Evolutionary conservation across 805 yeast species (phyloP), one percentile per base, ranked within the genome.

Genomic region (Starmerella scarabaei): DNA sequence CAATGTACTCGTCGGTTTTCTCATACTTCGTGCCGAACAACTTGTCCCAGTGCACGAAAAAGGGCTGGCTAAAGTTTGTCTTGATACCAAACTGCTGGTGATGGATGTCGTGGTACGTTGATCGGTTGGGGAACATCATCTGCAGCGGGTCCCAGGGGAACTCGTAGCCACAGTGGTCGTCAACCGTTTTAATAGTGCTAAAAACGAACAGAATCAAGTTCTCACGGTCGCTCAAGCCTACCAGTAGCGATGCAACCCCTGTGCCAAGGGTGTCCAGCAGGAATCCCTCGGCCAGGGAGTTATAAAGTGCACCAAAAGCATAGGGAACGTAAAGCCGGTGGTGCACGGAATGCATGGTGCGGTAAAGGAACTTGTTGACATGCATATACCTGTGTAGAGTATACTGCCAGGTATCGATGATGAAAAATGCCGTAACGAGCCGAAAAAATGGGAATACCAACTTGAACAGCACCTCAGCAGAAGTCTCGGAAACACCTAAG

Each of bases 91-190:
- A 91, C 53, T 74, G 75, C 67, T 91, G 98, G 62, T 91, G 98
- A 59, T 91, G 98, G 52, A 91, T 86, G 62, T 91, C 98, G 56
- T 91, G 98, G 60, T 85, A 91, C 24, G 85, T 80, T 12, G 97
- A 80, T 57, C 91, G 85, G 64, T 91, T 91, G 48, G 96, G 97
- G 72, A 91, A 91, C 18, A 88, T 41, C 32, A 75, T 57, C 66
- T 91, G 98, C 69, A 91, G 80, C 18, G 86, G 75, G 60, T 91
- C 98, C 59, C 66, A 80, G 14, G 97, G 97, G 41, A 91, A 66
- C 21, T 86, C 75, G 60, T 88, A 91, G n/a, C 98, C 98, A 61
- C 97, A 91, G 62, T 91, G 98, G 60, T 91, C 98, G 59, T 91
- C 97, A 36, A 91, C 94, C 1, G 98, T 91, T 61, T 91, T 91